These are phyloP conservation scores for Volvox carteri DNA, from an alignment of 163 green algal species.

Conservation along the genomic window DNA sequence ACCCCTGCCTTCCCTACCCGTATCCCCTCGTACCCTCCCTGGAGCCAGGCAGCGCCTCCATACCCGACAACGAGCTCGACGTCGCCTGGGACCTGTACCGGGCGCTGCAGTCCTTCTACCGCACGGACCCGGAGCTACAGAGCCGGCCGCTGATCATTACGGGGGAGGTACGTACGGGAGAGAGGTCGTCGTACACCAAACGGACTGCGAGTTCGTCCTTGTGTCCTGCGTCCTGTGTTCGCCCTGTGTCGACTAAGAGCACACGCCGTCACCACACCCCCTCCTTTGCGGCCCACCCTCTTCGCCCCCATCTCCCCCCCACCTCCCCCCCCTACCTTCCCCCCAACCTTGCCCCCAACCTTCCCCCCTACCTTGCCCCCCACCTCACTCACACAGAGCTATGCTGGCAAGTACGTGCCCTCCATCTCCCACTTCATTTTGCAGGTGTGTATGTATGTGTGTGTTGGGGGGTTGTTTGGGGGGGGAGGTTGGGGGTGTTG, in stretches of 20 bases:
- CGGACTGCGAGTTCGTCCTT: no score
- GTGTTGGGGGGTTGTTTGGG: no score
- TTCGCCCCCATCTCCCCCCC: no score
- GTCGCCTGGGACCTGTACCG: constrained; percentile 70
- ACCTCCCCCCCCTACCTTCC: no score
- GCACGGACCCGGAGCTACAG: constrained; percentile 32
- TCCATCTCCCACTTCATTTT: constrained; percentile 75
- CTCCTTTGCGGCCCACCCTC: background rate
- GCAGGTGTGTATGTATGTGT: constrained; percentile 51
- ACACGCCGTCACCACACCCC: no score
- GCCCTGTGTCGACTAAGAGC: no score
- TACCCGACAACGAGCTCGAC: constrained; percentile 67
- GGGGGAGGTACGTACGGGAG: constrained; percentile 60
- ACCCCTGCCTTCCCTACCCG: background rate
- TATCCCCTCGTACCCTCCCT: constrained; percentile 14
- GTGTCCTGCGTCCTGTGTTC: no score
- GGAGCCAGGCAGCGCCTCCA: constrained; percentile 58
- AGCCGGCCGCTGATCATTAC: constrained; percentile 67
- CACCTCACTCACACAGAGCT: constrained; percentile 43
- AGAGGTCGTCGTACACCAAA: no score
- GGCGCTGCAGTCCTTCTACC: constrained; percentile 70
- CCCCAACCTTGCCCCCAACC: no score
- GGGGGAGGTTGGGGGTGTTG: no score
- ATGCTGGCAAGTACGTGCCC: constrained; percentile 76
- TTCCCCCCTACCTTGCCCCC: background rate